phyloP scores from a whole-genome alignment of 768 basidiomycete species.

The Leucocoprinus leucothites region DNA sequence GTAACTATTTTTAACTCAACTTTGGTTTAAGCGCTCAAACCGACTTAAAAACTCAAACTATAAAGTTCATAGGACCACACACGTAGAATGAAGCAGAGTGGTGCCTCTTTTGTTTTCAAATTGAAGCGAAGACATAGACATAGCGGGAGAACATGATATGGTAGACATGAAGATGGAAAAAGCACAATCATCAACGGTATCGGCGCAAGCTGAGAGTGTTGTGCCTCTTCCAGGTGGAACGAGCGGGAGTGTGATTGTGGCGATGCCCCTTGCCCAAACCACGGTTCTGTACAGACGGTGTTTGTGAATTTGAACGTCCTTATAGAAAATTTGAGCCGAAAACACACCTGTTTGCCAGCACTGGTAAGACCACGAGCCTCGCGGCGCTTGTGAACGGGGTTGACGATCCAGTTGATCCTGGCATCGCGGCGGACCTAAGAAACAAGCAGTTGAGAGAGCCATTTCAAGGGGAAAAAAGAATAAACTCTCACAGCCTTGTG shows the following conservation, averaged over 20 bases:
- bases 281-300: constrained; percentile 63
- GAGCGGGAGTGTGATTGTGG: constrained; percentile 89
- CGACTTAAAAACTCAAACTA: too few species aligned
- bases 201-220: constrained; percentile 93
- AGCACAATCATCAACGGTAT: constrained; percentile 62
- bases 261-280: constrained; percentile 95
- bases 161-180: constrained; percentile 19
- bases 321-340: not conserved
- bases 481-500: constrained; percentile 79
- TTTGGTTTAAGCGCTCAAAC: too few species aligned
- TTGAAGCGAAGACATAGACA: constrained; percentile 14
- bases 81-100: not conserved
- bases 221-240: constrained; percentile 96
- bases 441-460: not conserved
- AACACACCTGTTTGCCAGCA: constrained; percentile 86
- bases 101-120: constrained; percentile 1
- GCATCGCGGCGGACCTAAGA: constrained; percentile 87
- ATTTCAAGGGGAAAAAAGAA: not conserved
- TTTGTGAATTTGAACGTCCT: not conserved
- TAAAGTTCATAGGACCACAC: not conserved
- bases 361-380: constrained; percentile 97
- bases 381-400: constrained; percentile 98
- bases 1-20: not conserved
- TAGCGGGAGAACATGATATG: constrained; percentile 20
- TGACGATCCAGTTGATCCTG: constrained; percentile 98